These are phyloP conservation scores for Cutaneotrichosporon spelunceum DNA, from an alignment of 1,284 basidiomycete species.

Conservation along the genomic window DNA sequence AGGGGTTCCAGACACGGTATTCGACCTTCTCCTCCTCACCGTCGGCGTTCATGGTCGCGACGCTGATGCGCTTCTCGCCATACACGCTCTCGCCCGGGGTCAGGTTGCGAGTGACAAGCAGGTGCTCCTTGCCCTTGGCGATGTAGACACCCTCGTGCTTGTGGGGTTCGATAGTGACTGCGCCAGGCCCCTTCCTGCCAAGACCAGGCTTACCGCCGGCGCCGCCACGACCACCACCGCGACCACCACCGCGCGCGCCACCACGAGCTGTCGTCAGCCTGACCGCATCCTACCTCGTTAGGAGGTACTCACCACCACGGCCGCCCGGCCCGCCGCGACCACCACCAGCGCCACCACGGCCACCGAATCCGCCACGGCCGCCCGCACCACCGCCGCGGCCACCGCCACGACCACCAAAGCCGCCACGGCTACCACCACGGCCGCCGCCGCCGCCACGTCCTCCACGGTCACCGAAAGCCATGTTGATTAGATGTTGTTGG, in stretches of 20 bases:
- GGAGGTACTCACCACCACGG: slow-evolving; percentile 34
- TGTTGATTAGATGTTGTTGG: slow-evolving; percentile 25
- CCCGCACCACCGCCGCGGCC: slow-evolving; percentile 30
- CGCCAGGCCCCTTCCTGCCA: slow-evolving; percentile 72
- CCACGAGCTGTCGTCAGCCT: slow-evolving; percentile 31
- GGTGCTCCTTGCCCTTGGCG: slow-evolving; percentile 87
- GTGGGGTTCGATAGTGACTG: slow-evolving; percentile 91
- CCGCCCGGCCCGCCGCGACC: slow-evolving; percentile 32
- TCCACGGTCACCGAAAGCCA: slow-evolving; percentile 55
- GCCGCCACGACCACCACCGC: slow-evolving; percentile 51
- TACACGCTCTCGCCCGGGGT: slow-evolving; percentile 97
- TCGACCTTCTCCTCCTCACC: slow-evolving; percentile 78
- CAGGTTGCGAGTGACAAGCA: slow-evolving; percentile 96
- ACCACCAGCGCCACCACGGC: slow-evolving; percentile 37
- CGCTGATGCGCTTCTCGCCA: slow-evolving; percentile 91
- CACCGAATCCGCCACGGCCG: slow-evolving; percentile 37
- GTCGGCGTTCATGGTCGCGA: slow-evolving; percentile 66
- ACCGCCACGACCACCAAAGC: slow-evolving; percentile 38
- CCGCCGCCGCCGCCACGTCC: slow-evolving; percentile 50
- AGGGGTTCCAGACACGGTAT: slow-evolving; percentile 99
- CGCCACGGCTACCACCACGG: slow-evolving; percentile 48
- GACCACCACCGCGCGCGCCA: slow-evolving; percentile 45
- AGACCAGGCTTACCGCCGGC: slow-evolving; percentile 55
- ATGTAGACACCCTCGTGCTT: slow-evolving; percentile 90
- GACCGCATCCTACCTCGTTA: too few species aligned